Conservation (phyloP, 1,139 yeast species). For the Insectozyma bohioensis region DNA sequence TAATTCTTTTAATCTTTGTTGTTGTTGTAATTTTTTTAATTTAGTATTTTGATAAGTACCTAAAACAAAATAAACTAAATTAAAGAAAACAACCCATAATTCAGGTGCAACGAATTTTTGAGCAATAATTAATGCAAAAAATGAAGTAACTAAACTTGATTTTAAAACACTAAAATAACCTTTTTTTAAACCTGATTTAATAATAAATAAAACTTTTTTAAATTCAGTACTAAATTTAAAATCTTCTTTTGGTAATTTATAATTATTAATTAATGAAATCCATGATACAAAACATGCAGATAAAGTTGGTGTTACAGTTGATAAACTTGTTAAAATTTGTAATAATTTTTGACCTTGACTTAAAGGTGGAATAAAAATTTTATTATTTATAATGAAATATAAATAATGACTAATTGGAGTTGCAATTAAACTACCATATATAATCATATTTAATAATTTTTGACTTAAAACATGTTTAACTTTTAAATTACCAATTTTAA, state of each 20-base stretch:
- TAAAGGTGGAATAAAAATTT: slow-evolving; percentile 41
- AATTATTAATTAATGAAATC: slow-evolving; percentile 47
- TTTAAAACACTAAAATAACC: slow-evolving; percentile 59
- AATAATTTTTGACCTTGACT: slow-evolving; percentile 41
- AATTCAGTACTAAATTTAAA: slow-evolving; percentile 19
- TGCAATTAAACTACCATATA: slow-evolving; percentile 67
- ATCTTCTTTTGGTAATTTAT: slow-evolving; percentile 17
- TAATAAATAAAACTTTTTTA: slow-evolving; percentile 17
- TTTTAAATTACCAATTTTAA: slow-evolving; percentile 14
- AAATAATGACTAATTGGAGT: slow-evolving; percentile 76
- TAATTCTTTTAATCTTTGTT: slow-evolving; percentile 10
- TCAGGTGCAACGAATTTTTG: slow-evolving; percentile 71
- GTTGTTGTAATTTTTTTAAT: slow-evolving; percentile 47
- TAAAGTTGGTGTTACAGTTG: slow-evolving; percentile 64
- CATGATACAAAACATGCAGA: slow-evolving; percentile 58
- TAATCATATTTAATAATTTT: slow-evolving; percentile 63
- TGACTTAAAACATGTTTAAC: slow-evolving; percentile 41
- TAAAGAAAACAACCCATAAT: slow-evolving; percentile 84
- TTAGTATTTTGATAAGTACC: slow-evolving; percentile 78
- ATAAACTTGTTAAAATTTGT: slow-evolving; percentile 62
- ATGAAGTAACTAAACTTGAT: slow-evolving; percentile 65
- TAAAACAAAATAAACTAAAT: slow-evolving; percentile 66
- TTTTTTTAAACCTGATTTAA: slow-evolving; percentile 42
- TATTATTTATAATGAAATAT: slow-evolving; percentile 45
- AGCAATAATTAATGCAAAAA: slow-evolving; percentile 65